Base-by-base conservation (phyloP, 352 stramenopile species). In the Phytophthora agathidicida region DNA sequence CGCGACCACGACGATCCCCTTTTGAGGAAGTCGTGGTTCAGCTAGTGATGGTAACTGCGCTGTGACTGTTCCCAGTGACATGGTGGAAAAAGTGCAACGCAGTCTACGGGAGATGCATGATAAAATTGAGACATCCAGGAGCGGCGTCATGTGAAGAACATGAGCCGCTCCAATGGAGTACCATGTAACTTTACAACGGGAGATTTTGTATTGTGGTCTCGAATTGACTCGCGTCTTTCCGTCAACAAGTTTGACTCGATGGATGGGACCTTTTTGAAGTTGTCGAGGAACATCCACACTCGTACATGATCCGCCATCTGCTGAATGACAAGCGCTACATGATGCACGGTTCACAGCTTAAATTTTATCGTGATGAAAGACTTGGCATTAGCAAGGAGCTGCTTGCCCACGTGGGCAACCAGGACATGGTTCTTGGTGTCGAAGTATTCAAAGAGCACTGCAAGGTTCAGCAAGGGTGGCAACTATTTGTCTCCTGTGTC, bases 161-260 rank as follows among this genome's bases (percentile, higher is more conserved):
- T 57, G 37, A 32, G 3, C 10, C 7, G 6, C 5, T 32, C 5
- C 4, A 55, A 45, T 0, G 14, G 22, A 1, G 14, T 14, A 1
- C 0, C 9, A 3, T 45, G 22, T 24, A 47, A 47, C 17, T 47
- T 56, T 22, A 26, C 35, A 7, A 13, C 20, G 4, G 27, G 48
- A 14, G 36, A 48, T n/a, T 58, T 35, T 33, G 49, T 48, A 2
- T 19, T 43, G 5, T 48, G 49, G 49, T 58, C 49, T 0, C 49
- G 49, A 1, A 23, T 58, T 4, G 36, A 49, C 22, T 19, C 33
- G 7, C 16, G 36, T 6, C 36, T 46, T 10, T 9, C 24, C 5
- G 14, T 13, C 8, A 38, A 45, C 35, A 46, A 56, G 17, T 35
- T 38, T 46, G 16, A 35, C n/a, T 11, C 23, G 23, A 7, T 56